Percentiles rank a stretch among this genome's conserved stretches.
Conservation (phyloP, 2,329 filamentous ascomycete genomes). For the Fusarium sterilihyphosum region DNA sequence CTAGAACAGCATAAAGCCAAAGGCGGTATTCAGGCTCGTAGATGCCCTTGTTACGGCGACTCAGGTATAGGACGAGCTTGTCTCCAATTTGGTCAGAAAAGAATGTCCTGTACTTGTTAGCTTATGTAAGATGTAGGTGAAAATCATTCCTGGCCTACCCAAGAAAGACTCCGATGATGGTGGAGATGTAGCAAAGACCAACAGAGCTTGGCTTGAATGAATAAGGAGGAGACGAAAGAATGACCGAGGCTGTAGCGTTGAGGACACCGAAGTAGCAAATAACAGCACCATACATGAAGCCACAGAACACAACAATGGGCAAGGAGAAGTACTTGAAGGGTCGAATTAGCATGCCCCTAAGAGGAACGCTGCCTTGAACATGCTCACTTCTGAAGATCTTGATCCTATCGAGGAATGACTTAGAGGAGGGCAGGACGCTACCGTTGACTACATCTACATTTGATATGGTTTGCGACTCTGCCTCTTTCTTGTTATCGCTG, state of each 20-base stretch:
- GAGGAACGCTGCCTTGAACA: background rate
- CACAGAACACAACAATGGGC: background rate
- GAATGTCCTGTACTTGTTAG: background rate
- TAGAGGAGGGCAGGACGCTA: background rate
- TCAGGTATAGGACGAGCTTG: background rate
- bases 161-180: background rate
- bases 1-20: background rate
- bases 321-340: background rate
- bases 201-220: background rate
- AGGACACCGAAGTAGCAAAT: background rate
- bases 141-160: accelerated
- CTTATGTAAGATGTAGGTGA: accelerated
- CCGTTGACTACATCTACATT: background rate
- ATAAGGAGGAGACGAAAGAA: background rate
- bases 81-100: background rate
- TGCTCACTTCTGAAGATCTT: background rate
- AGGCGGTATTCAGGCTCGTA: background rate
- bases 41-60: background rate
- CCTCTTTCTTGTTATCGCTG: accelerated
- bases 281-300: background rate
- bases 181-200: background rate
- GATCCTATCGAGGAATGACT: background rate
- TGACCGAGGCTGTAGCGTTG: background rate
- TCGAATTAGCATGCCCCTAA: background rate
- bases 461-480: background rate